Evolutionary conservation across 371 early-diverging fungal species (phyloP), one percentile per base, ranked within the genome.

Genomic region (Mucor lusitanicus): DNA sequence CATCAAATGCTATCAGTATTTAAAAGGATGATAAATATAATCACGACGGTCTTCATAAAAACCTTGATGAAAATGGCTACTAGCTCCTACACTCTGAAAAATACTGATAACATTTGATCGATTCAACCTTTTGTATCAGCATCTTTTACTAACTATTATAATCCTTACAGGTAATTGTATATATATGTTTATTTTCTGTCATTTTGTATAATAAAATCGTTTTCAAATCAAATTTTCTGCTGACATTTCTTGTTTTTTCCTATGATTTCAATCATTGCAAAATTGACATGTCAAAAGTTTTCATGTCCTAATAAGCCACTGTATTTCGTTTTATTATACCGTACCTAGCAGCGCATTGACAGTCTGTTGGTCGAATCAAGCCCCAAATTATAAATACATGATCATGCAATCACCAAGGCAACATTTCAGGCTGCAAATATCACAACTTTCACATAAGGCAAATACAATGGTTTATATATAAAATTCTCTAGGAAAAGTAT

Each of bases 41-140:
- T 82, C 82, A 82, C 82, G 82, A 82, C 79, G 79, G 82, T 82
- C 82, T 82, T 75, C 82, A 76, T 74, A 80, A 63, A 72, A 39
- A 23, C 40, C 55, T 63, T 80, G 81, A 69, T 76, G 81, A 80
- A 76, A 78, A 57, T 71, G 72, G 69, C 73, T 80, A 39, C 63
- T 79, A 79, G 70, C 70, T 74, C 65, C 53, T 46, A 63, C 63
- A 60, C 42, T 66, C 77, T 77, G 77, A 77, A 64, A 68, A 61
- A 60, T 17, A 54, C 25, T 33, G 32, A 19, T 56, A 56, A 33
- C 25, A 56, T 17, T 56, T 56, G 56, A 28, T 56, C 33, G 21
- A 19, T 56, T 56, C n/a, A 6, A 33, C 17, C 17, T 7, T 7
- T n/a, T 28, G 8, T 32, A 33, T n/a, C 8, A 32, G 7, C 9